Evolutionary conservation across 306 rosid genomes (phyloP).

Genomic region (Heteromeles arbutifolia): DNA sequence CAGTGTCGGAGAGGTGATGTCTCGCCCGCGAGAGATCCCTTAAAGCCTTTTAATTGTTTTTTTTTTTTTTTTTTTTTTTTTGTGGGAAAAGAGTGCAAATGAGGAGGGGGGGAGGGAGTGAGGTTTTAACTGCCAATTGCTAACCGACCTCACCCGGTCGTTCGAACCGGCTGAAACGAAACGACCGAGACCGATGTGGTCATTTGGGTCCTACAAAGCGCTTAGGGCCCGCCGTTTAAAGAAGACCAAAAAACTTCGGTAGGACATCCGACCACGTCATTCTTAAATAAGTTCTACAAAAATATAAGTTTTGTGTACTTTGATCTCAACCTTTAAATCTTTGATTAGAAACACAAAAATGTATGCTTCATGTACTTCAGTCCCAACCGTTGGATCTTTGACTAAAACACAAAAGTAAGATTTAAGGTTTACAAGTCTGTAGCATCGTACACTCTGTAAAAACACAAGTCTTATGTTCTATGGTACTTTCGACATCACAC

Average conservation of each 20-base stretch:
- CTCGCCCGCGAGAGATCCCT: neutral
- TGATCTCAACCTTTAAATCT: no score
- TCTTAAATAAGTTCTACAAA: no score
- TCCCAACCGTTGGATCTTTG: no score
- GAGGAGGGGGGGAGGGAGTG: neutral
- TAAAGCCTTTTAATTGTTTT: neutral
- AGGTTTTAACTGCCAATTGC: slow-evolving; percentile 12
- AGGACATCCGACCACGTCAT: no score
- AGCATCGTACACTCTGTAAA: no score
- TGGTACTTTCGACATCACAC: neutral
- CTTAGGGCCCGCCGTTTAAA: neutral
- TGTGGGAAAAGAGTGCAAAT: neutral
- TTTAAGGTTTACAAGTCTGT: no score
- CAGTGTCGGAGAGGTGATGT: neutral
- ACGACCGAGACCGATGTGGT: neutral
- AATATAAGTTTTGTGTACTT: no score
- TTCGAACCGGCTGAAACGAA: neutral
- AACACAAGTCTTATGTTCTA: no score
- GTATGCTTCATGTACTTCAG: no score
- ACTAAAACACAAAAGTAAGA: no score
- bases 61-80: neutral
- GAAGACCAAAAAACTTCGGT: no score
- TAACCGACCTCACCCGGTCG: slow-evolving; percentile 16
- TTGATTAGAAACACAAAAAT: no score
- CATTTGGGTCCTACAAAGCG: neutral